Percentiles rank a stretch among this genome's conserved stretches.
phyloP scores from a whole-genome alignment of 495 filamentous ascomycete species.

The Lasiosphaeria hispida region DNA sequence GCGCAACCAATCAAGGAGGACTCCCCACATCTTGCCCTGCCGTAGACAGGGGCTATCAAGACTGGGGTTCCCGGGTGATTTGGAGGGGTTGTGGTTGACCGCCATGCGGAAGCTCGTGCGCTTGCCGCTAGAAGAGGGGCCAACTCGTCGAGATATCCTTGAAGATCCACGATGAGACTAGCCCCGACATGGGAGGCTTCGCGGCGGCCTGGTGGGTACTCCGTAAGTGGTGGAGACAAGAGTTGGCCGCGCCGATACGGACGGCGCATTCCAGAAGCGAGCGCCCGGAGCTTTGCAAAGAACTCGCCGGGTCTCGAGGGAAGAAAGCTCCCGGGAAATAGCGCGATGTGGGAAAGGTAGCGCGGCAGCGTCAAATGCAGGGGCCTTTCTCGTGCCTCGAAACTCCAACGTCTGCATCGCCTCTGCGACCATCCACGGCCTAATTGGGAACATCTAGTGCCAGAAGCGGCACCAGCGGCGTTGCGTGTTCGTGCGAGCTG shows the following conservation, averaged over 20 bases:
- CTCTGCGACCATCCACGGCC: constrained; percentile 10
- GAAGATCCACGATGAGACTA: not conserved
- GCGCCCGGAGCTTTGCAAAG: not conserved
- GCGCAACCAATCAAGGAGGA: constrained; percentile 15
- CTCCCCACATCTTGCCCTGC: constrained; percentile 14
- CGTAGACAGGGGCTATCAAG: constrained; percentile 3
- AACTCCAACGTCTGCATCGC: constrained; percentile 10
- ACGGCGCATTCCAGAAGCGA: not conserved
- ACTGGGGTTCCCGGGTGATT: constrained; percentile 1
- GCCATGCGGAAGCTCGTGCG: constrained; percentile 18
- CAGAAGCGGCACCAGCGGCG: constrained; percentile 13
- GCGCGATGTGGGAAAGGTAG: not conserved
- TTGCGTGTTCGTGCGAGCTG: not conserved
- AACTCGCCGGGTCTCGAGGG: not conserved
- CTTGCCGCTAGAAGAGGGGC: constrained; percentile 10
- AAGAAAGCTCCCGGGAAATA: constrained; percentile 9
- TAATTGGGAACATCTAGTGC: constrained; percentile 18
- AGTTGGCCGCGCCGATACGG: not conserved
- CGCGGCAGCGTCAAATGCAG: constrained; percentile 14
- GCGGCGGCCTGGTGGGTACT: not conserved
- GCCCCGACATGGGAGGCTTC: not conserved
- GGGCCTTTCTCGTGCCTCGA: constrained; percentile 15
- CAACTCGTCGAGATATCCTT: not conserved
- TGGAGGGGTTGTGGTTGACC: constrained; percentile 9
- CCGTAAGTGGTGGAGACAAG: not conserved